These are phyloP conservation scores for Rhododendron ovatum DNA, from an alignment of 148 eudicot species.

Conservation along the genomic window DNA sequence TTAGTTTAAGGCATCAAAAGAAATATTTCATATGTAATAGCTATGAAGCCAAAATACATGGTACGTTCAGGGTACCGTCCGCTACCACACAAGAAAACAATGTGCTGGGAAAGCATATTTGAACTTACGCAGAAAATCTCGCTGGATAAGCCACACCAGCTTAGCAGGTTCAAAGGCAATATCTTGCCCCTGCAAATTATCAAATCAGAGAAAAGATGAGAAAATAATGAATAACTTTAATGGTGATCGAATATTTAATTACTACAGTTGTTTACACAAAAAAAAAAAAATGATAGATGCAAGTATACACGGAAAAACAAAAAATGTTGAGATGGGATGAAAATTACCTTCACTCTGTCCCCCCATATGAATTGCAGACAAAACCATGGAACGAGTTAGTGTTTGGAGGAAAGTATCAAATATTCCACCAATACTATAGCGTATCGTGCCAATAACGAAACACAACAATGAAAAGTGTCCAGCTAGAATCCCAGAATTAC, in stretches of 20 bases:
- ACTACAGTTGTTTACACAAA: not conserved
- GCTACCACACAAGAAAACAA: not conserved
- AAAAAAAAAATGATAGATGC: not conserved
- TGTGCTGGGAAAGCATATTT: not conserved
- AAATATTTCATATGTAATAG: not conserved
- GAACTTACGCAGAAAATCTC: constrained; percentile 93
- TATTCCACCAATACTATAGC: not conserved
- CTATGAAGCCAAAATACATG: not conserved
- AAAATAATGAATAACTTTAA: not conserved
- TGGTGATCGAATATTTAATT: not conserved
- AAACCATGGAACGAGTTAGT: constrained; percentile 33
- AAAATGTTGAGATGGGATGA: not conserved
- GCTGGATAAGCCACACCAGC: constrained; percentile 94
- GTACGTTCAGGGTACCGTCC: not conserved
- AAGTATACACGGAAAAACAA: not conserved
- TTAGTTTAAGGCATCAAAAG: not conserved
- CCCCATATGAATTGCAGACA: constrained; percentile 11
- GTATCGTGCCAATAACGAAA: not conserved
- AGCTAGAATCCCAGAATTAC: constrained; percentile 8
- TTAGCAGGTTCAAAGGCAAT: constrained; percentile 98
- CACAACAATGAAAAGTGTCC: constrained; percentile 2
- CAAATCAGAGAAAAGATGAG: not conserved
- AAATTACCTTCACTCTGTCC: constrained; percentile 81
- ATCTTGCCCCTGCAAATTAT: constrained; percentile 71
- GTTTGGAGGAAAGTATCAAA: not conserved